These are phyloP conservation scores for Tylopilus sp. DNA, from an alignment of 768 basidiomycete genomes.

Conservation along the genomic window DNA sequence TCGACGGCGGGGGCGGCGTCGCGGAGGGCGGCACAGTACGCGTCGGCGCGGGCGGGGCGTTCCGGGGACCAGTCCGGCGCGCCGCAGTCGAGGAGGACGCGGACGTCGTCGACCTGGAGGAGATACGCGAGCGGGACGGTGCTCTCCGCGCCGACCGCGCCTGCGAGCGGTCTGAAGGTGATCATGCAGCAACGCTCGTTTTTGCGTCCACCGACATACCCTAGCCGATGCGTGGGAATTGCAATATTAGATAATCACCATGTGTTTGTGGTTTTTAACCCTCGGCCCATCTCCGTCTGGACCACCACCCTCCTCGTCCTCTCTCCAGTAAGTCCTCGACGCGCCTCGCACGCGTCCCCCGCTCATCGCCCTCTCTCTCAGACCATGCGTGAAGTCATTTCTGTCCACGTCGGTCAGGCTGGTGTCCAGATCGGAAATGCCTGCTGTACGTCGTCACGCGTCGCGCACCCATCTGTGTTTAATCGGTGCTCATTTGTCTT, in stretches of 20 bases:
- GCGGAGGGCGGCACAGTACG: slow-evolving; percentile 53
- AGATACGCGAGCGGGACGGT: slow-evolving; percentile 76
- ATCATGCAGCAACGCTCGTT: slow-evolving; percentile 42
- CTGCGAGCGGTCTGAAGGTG: slow-evolving; percentile 89
- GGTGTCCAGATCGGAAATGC: slow-evolving; percentile 98
- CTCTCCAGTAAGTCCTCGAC: slow-evolving; percentile 29
- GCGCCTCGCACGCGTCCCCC: slow-evolving; percentile 29
- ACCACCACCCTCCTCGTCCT: slow-evolving; percentile 29
- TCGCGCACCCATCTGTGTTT: background rate
- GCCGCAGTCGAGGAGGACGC: slow-evolving; percentile 92
- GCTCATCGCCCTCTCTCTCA: slow-evolving; percentile 3
- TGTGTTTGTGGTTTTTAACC: slow-evolving; percentile 39
- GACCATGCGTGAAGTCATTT: slow-evolving; percentile 94
- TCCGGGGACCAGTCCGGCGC: slow-evolving; percentile 84
- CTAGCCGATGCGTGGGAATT: slow-evolving; percentile 24
- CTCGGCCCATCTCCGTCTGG: slow-evolving; percentile 31
- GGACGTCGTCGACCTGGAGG: slow-evolving; percentile 90
- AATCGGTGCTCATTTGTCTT: slow-evolving; percentile 22
- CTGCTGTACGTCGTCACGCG: slow-evolving; percentile 73
- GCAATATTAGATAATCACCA: slow-evolving; percentile 30
- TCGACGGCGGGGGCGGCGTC: slow-evolving; percentile 70
- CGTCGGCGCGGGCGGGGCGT: slow-evolving; percentile 25
- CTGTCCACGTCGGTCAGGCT: slow-evolving; percentile 97
- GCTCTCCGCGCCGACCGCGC: slow-evolving; percentile 66
- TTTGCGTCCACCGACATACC: slow-evolving; percentile 1